These are phyloP conservation scores for Lachancea sp. DNA, from an alignment of 805 yeast species.

Conservation along the genomic window DNA sequence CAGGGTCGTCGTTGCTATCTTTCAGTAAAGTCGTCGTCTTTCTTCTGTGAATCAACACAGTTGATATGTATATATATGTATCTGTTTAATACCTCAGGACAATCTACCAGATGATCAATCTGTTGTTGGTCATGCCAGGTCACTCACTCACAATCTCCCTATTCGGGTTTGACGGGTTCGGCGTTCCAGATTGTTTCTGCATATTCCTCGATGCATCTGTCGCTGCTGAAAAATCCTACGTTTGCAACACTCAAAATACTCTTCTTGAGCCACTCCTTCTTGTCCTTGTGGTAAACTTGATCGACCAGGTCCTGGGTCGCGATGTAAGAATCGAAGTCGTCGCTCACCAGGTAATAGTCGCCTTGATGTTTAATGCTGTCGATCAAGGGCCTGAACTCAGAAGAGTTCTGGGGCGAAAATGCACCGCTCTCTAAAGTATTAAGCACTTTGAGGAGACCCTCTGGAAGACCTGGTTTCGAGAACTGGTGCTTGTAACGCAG, in stretches of 20 bases:
- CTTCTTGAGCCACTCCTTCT: slow-evolving; percentile 70
- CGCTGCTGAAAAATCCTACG: slow-evolving; percentile 89
- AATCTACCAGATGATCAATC: not conserved
- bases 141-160: not conserved
- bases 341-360: slow-evolving; percentile 80
- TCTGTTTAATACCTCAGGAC: too few relatives aligned
- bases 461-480: slow-evolving; percentile 50
- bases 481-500: slow-evolving; percentile 68
- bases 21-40: too few relatives aligned
- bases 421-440: slow-evolving; percentile 56
- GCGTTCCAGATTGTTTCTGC: slow-evolving; percentile 91
- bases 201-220: slow-evolving; percentile 85
- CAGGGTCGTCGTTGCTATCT: too few relatives aligned
- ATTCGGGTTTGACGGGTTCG: slow-evolving; percentile 49
- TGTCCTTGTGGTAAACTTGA: slow-evolving; percentile 54
- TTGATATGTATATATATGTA: too few relatives aligned
- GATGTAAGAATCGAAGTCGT: slow-evolving; percentile 82
- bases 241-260: slow-evolving; percentile 76
- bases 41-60: too few relatives aligned
- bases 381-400: slow-evolving; percentile 59
- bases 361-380: slow-evolving; percentile 69
- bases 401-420: slow-evolving; percentile 57
- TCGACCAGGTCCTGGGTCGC: slow-evolving; percentile 77
- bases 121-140: not conserved
- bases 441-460: slow-evolving; percentile 56